Evolutionary conservation across 768 basidiomycete species (phyloP), one percentile per base, ranked within the genome.

Genomic region (Leccinum longicurvipes): DNA sequence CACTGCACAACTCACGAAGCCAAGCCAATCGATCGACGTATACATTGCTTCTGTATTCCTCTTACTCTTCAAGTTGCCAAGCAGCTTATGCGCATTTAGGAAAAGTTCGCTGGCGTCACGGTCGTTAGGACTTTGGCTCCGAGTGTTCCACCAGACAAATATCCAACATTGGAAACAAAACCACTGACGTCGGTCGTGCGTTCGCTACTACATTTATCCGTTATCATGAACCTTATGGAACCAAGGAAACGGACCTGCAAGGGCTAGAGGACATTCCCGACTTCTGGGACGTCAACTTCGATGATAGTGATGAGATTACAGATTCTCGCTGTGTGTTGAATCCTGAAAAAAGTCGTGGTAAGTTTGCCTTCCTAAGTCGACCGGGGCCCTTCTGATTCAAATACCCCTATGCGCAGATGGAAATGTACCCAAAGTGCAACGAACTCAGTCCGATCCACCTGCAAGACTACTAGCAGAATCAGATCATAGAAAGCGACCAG

Each of bases 101-200:
- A 94, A 72, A 80, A 78, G 29, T 74, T 85, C 24, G 91, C 91
- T 23, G 93, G 93, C 6, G 72, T 87, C 9, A 73, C 79, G 1
- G 72, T 82, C 11, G 72, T 75, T 7, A 67, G 76, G 31, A 72
- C 76, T 1, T 85, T 86, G 65, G 85, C 81, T 63, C 89, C 89
- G 15, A 71, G 71, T 14, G 57, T 92, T 42, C 59, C 77, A 12
- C 64, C 81, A 10, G 72, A 67, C 27, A 77, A 81, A 57, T 93
- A 82, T 69, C 91, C 89, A 3, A 82, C 79, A n/a, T 65, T 77
- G 54, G 75, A 87, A 62, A 93, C 91, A 17, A 82, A 87, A 19
- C 90, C 91, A n/a, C 71, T 78, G 56, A 81, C 78, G 29, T 75
- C 82, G 2, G 63, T 81, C 60, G 89, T 89, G 66, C 47, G 75